These are phyloP conservation scores for Ophiostoma piceae DNA, from an alignment of 2,329 filamentous ascomycete genomes.

Conservation along the genomic window DNA sequence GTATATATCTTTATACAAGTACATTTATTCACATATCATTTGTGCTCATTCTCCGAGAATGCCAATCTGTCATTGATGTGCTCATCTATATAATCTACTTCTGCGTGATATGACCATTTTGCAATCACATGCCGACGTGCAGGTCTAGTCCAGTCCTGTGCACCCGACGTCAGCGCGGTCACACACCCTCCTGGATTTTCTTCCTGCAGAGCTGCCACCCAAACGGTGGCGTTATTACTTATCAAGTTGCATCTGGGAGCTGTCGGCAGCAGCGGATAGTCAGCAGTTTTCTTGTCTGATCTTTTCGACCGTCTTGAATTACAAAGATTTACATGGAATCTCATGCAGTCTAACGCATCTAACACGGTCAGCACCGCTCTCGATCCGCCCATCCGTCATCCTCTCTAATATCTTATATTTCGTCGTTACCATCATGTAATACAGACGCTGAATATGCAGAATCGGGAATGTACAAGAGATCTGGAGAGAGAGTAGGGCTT, in stretches of 20 bases:
- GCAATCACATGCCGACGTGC: conserved; percentile 2
- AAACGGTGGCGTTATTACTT: not conserved
- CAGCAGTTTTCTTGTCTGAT: not conserved
- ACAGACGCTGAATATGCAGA: not conserved
- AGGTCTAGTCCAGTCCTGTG: not conserved
- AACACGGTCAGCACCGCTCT: not conserved
- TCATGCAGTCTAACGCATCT: no score
- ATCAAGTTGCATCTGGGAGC: not conserved
- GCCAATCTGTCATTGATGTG: no score
- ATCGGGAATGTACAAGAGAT: not conserved
- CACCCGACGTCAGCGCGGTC: not conserved
- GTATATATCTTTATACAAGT: not conserved
- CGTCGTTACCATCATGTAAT: not conserved
- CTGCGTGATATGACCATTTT: not conserved
- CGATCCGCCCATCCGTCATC: not conserved
- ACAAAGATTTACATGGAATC: not conserved
- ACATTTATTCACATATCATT: not conserved
- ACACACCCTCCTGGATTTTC: not conserved
- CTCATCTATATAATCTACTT: not conserved
- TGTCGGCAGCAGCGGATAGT: not conserved
- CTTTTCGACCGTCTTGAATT: no score
- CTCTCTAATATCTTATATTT: not conserved
- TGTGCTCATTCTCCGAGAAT: no score
- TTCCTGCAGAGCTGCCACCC: not conserved
- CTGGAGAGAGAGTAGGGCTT: not conserved